A percentile compares a stretch with the other conserved stretches of the same genome.
phyloP scores from a whole-genome alignment of 441 rosid species.

The Flueggea neowawraea region DNA sequence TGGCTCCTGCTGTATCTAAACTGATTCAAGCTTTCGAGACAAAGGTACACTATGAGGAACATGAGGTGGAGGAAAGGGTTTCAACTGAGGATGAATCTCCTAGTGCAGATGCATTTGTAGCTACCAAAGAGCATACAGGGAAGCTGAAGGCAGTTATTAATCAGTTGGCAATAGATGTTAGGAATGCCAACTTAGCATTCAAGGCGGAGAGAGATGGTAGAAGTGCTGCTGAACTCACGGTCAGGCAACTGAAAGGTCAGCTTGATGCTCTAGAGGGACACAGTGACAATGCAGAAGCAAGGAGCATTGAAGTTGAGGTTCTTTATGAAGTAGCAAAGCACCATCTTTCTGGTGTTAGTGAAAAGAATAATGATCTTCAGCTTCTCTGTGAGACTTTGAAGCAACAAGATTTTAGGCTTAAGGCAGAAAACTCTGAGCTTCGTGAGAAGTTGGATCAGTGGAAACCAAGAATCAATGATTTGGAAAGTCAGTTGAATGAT shows the following conservation, averaged over 20 bases:
- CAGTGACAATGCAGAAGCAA: conserved; percentile 49
- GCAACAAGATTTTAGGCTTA: conserved; percentile 36
- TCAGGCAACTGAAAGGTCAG: conserved; percentile 43
- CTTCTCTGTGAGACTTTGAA: conserved; percentile 41
- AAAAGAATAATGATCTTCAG: conserved; percentile 50
- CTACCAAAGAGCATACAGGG: conserved; percentile 42
- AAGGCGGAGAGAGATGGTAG: conserved; percentile 43
- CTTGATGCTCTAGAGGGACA: conserved; percentile 52
- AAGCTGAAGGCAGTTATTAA: conserved; percentile 55
- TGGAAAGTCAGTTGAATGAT: conserved; percentile 60
- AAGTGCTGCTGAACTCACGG: conserved; percentile 30
- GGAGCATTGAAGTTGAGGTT: conserved; percentile 56
- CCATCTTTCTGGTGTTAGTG: conserved; percentile 37
- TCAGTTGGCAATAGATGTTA: conserved; percentile 56
- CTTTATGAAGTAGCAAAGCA: conserved; percentile 65
- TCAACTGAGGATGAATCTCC: conserved; percentile 36
- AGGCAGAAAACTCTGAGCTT: conserved; percentile 56
- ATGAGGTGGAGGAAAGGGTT: conserved; percentile 43
- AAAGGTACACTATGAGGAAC: conserved; percentile 58
- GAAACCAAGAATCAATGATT: conserved; percentile 35
- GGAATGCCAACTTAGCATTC: conserved; percentile 34
- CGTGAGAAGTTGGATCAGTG: conserved; percentile 38
- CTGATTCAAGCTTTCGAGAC: conserved; percentile 91
- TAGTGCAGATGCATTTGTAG: conserved; percentile 36
- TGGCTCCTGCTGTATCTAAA: conserved; percentile 65